phyloP scores from a whole-genome alignment of 495 filamentous ascomycete species.

The Penicillium atrosanguineum region DNA sequence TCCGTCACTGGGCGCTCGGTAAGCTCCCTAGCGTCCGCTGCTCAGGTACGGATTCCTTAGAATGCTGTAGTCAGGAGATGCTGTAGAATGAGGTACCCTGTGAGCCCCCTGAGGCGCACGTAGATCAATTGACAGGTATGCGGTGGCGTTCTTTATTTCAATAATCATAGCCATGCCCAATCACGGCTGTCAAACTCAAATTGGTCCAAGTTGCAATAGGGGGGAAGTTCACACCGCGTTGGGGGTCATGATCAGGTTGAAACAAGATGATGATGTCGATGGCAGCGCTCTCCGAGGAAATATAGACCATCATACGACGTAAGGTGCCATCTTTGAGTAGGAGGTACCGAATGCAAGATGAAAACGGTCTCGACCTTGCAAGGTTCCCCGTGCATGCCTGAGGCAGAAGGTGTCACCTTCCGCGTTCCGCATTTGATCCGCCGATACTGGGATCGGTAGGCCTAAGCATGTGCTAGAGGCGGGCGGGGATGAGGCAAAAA shows the following conservation, averaged over 20 bases:
- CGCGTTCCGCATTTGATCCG: conserved; percentile 8
- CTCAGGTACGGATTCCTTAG: background rate
- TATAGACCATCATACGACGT: background rate
- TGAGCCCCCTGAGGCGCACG: background rate
- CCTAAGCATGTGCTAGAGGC: background rate
- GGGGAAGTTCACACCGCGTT: background rate
- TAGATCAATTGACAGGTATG: background rate
- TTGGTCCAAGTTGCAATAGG: background rate
- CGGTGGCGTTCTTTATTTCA: conserved; percentile 2
- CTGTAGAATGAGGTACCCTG: background rate
- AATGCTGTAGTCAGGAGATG: background rate
- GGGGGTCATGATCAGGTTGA: background rate
- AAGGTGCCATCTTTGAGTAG: background rate
- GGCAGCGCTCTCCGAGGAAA: background rate
- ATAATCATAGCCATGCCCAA: background rate
- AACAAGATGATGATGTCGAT: conserved; percentile 1
- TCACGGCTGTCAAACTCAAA: background rate
- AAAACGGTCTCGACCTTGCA: conserved; percentile 15
- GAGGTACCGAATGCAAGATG: background rate
- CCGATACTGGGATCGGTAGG: background rate
- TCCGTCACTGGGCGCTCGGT: background rate
- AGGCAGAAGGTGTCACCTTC: conserved; percentile 10
- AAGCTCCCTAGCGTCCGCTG: background rate
- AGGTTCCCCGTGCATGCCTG: conserved; percentile 2
- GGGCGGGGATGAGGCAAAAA: too few species aligned